Evolutionary conservation across 352 stramenopile genomes (phyloP), one percentile per base, ranked within the genome.

Genomic region (Peronospora tabacina): DNA sequence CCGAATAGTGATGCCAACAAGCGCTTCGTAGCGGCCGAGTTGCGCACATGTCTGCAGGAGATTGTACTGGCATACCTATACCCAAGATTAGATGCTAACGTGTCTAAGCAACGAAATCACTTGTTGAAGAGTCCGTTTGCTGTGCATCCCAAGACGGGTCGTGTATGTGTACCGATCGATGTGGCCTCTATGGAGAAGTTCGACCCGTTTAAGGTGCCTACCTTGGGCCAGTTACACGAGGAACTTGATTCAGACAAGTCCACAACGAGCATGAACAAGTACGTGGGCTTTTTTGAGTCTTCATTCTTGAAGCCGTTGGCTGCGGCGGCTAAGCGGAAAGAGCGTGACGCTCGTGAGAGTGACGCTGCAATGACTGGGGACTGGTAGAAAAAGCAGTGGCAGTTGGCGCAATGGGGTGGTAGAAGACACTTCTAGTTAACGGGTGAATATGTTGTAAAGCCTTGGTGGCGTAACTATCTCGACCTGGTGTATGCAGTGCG

Each of bases 31-130:
- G 61, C 78, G 8, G 44, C 66, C 6, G 76, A 91, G 29, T 65
- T 94, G 33, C 69, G 85, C 35, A 89, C 82, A 34, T 99, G 94
- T 82, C 63, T 97, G 16, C 80, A 93, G 49, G 90, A 98, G 70
- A 96, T 97, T 37, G 94, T 99, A 32, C 93, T 98, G 49, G 73
- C 82, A 29, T 96, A 98, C 56, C 82, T 95, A 24, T 99, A 99
- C 68, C 96, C 97, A 11, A 83, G 97, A 30, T 66, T 99, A 53
- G 97, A 99, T 95, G 97, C 97, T 32, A 99, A 99, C 69, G 97
- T 99, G 43, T 99, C 95, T 53, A 99, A 98, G 67, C 92, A 97
- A 65, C 85, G 95, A 49, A 99, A 99, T 85, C 97, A 99, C 82
- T 97, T 99, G 77, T 80, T 99, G 32, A 99, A 99, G 71, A 96